These are phyloP conservation scores for Phytophthora cryptogea DNA, from an alignment of 352 stramenopile genomes.

Conservation along the genomic window DNA sequence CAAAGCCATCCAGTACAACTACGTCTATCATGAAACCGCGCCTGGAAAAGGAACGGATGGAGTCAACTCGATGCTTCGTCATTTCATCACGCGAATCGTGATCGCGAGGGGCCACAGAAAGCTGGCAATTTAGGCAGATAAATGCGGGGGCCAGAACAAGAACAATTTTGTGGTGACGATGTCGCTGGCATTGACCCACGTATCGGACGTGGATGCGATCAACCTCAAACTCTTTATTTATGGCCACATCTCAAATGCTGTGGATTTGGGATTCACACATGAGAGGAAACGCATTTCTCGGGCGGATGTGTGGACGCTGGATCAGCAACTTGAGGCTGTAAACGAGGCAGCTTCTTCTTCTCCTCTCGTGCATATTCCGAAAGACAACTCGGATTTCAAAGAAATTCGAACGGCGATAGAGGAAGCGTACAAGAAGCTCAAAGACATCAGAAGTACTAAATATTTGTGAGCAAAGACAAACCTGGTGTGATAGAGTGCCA, in stretches of 20 bases:
- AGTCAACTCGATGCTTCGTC: slow-evolving; percentile 18
- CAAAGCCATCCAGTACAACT: slow-evolving; percentile 11
- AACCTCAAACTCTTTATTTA: too few relatives aligned
- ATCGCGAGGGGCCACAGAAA: background rate
- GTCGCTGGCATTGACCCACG: slow-evolving; percentile 6
- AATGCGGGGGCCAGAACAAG: background rate
- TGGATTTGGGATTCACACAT: too few relatives aligned
- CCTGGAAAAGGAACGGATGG: slow-evolving; percentile 16
- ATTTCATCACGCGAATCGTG: background rate
- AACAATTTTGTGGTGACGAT: background rate
- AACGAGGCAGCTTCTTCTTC: background rate
- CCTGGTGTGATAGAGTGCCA: background rate
- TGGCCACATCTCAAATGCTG: too few relatives aligned
- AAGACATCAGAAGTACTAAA: slow-evolving; percentile 3
- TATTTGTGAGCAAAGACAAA: background rate
- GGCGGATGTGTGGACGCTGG: background rate
- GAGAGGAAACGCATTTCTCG: background rate
- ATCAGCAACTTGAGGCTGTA: background rate
- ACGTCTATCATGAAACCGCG: slow-evolving; percentile 17
- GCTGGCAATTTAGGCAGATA: background rate
- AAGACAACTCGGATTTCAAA: slow-evolving; percentile 1
- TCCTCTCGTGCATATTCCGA: slow-evolving; percentile 1
- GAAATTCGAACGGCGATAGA: background rate
- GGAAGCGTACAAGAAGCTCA: slow-evolving; percentile 3
- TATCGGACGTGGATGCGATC: too few relatives aligned